Conservation (phyloP, 257 asterid species). For the Parsonsia alboflavescens region DNA sequence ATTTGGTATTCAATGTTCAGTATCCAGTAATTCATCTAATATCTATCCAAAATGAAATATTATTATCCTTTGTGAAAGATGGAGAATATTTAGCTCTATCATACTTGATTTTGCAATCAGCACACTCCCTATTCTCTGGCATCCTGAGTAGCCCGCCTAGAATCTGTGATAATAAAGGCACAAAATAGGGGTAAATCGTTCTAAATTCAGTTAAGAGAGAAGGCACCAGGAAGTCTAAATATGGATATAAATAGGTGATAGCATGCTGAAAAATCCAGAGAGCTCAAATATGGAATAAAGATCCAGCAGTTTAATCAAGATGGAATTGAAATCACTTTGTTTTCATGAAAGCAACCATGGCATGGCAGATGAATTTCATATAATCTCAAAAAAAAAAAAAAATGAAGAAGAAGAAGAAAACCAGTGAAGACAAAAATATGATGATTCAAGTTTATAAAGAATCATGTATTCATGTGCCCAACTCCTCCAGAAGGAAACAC, state of each 20-base stretch:
- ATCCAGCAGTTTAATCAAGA: not conserved
- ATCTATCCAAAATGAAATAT: not conserved
- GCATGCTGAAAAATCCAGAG: not conserved
- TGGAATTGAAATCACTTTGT: not conserved
- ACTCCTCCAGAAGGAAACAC: not conserved
- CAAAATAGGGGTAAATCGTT: not conserved
- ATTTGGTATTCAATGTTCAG: not conserved
- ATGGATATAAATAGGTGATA: not conserved
- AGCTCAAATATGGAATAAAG: not conserved
- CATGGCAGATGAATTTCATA: not conserved
- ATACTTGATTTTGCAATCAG: constrained; percentile 40
- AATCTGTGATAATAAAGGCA: constrained; percentile 17
- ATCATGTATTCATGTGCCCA: not conserved
- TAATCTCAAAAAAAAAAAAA: too few species aligned
- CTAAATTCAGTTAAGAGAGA: constrained; percentile 4
- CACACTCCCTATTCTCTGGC: constrained; percentile 41
- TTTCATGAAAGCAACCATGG: not conserved
- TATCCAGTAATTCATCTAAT: constrained; percentile 4
- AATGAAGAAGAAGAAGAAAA: too few species aligned
- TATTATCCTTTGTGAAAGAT: not conserved
- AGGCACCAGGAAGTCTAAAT: not conserved
- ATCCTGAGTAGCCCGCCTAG: constrained; percentile 36
- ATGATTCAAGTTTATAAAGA: not conserved
- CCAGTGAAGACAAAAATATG: too few species aligned
- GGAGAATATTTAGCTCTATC: not conserved